Evolutionary conservation across 169 alveolate species (phyloP).

Genomic region (Cryptosporidium parvum): DNA sequence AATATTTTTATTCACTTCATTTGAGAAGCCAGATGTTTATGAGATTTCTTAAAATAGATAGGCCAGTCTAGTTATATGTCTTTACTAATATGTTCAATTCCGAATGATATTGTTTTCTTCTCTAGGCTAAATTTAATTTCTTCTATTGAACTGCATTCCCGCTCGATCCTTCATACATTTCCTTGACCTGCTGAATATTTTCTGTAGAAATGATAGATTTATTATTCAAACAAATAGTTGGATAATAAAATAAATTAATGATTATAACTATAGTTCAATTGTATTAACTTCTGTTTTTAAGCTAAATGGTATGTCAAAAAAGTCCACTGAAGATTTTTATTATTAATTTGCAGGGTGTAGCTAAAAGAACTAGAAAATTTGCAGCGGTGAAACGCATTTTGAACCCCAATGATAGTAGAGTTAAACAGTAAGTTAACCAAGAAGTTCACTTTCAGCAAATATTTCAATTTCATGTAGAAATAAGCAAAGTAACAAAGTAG

Average conservation of each 20-base stretch:
- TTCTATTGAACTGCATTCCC: not conserved
- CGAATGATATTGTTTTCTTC: not conserved
- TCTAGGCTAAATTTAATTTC: not conserved
- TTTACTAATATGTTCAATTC: no score
- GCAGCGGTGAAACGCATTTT: conserved; percentile 80
- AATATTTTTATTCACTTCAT: not conserved
- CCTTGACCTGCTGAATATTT: not conserved
- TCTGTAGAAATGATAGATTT: not conserved
- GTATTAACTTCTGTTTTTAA: not conserved
- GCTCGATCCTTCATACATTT: not conserved
- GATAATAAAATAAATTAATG: not conserved
- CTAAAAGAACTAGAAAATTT: conserved; percentile 81
- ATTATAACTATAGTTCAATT: not conserved
- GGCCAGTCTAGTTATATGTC: not conserved
- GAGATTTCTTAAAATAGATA: not conserved
- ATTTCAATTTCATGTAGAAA: conserved; percentile 34
- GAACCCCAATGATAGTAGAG: conserved; percentile 81
- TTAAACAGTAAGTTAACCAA: conserved; percentile 75
- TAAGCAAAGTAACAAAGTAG: not conserved
- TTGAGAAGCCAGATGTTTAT: not conserved
- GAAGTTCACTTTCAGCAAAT: conserved; percentile 12
- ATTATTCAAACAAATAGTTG: not conserved
- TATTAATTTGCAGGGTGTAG: conserved; percentile 76
- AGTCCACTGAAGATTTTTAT: not conserved
- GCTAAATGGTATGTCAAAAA: not conserved